These are phyloP conservation scores for Serendipita vermifera DNA, from an alignment of 768 basidiomycete species.

Conservation along the genomic window DNA sequence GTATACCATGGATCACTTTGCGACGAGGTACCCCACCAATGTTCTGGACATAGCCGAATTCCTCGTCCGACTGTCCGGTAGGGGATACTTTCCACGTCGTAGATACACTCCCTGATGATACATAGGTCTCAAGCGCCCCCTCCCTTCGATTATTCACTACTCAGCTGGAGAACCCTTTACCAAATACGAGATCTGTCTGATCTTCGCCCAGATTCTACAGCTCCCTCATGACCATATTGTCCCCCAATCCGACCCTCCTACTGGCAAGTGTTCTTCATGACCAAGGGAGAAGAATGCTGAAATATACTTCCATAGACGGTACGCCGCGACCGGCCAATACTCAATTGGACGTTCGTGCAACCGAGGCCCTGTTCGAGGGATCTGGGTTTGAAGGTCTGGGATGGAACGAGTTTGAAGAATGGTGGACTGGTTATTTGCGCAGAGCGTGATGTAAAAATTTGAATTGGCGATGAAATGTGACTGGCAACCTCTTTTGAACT, in stretches of 20 bases:
- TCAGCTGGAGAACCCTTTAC: constrained; percentile 71
- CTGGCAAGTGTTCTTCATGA: constrained; percentile 22
- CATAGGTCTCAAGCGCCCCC: constrained; percentile 27
- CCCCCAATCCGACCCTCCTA: constrained; percentile 55
- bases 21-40: constrained; percentile 85
- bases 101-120: background rate
- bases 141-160: constrained; percentile 76
- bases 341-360: constrained; percentile 60
- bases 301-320: constrained; percentile 30
- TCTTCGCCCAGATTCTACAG: constrained; percentile 57
- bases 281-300: too few species aligned
- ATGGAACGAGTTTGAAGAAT: constrained; percentile 62
- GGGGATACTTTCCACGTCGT: constrained; percentile 12
- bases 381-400: constrained; percentile 39
- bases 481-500: too few species aligned
- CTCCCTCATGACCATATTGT: constrained; percentile 64
- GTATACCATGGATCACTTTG: constrained; percentile 95
- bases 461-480: too few species aligned
- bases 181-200: constrained; percentile 84
- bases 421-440: constrained; percentile 55
- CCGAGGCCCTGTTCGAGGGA: constrained; percentile 48
- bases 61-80: constrained; percentile 62
- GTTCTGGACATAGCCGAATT: constrained; percentile 78
- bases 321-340: constrained; percentile 71
- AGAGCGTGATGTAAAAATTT: too few species aligned